Conservation (phyloP, 1,284 basidiomycete species). For the Laetiporus sulphureus region DNA sequence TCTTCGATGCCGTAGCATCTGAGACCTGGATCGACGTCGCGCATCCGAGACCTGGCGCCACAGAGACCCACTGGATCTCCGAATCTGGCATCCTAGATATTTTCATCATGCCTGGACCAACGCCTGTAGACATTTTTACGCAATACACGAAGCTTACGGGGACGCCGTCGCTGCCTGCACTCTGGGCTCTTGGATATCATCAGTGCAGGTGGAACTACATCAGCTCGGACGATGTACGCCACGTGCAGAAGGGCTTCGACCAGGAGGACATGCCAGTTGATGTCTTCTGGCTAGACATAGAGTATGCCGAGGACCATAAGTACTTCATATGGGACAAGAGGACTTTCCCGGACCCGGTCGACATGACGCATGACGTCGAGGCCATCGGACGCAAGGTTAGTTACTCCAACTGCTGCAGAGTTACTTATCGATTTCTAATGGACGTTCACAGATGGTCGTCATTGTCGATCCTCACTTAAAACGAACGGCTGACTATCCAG, state of each 20-base stretch:
- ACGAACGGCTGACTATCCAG: slow-evolving; percentile 73
- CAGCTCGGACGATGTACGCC: slow-evolving; percentile 82
- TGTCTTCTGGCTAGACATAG: slow-evolving; percentile 98
- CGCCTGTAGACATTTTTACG: slow-evolving; percentile 73
- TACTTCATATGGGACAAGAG: slow-evolving; percentile 97
- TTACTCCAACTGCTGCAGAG: slow-evolving; percentile 3
- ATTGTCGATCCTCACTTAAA: slow-evolving; percentile 98
- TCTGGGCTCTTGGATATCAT: slow-evolving; percentile 93
- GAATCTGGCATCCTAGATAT: slow-evolving; percentile 95
- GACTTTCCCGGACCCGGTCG: slow-evolving; percentile 89
- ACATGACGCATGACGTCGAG: slow-evolving; percentile 89
- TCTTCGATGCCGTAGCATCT: slow-evolving; percentile 88
- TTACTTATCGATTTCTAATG: too few species aligned
- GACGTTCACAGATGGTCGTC: slow-evolving; percentile 77
- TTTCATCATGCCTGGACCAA: slow-evolving; percentile 89
- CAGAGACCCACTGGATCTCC: slow-evolving; percentile 92
- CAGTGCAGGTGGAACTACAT: slow-evolving; percentile 99
- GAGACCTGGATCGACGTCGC: slow-evolving; percentile 96
- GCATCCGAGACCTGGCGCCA: slow-evolving; percentile 56
- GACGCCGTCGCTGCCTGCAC: slow-evolving; percentile 79
- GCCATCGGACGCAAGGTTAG: slow-evolving; percentile 79
- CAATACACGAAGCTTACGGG: slow-evolving; percentile 88
- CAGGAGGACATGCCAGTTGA: slow-evolving; percentile 94
- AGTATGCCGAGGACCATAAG: slow-evolving; percentile 91
- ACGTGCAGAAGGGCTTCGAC: slow-evolving; percentile 87